These are phyloP conservation scores for Pseudogymnoascus sp. DNA, from an alignment of 2,329 filamentous ascomycete species.

Conservation along the genomic window DNA sequence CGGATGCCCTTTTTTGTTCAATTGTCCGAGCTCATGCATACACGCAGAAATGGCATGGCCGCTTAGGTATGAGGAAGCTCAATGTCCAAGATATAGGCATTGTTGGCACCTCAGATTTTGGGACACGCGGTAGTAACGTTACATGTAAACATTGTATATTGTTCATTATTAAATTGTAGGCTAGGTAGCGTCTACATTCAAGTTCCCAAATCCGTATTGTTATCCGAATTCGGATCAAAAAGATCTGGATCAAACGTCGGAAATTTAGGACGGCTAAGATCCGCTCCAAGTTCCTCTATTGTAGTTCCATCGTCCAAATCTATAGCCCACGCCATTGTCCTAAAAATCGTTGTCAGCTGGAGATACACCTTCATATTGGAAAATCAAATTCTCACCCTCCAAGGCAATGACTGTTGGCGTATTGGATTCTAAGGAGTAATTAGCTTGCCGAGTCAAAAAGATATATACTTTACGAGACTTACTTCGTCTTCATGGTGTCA, in stretches of 20 bases:
- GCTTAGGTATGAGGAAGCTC: neutral
- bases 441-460: neutral
- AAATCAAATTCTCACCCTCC: neutral
- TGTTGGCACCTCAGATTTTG: neutral
- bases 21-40: neutral
- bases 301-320: conserved; percentile 10
- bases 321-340: conserved; percentile 9
- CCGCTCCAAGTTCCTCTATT: conserved; percentile 7
- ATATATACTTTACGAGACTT: neutral
- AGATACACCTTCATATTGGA: no score
- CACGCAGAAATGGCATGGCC: neutral
- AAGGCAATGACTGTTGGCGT: neutral
- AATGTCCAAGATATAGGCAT: neutral
- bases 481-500: neutral
- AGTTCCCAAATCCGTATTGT: neutral
- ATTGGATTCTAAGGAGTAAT: neutral
- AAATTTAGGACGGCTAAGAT: conserved; percentile 4
- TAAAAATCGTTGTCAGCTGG: neutral
- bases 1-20: neutral
- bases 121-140: neutral
- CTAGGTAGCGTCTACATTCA: neutral
- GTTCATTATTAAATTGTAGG: neutral
- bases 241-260: neutral
- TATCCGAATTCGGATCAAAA: neutral
- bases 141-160: neutral